Base-by-base conservation (phyloP, 805 yeast species). In the Ogataea thermomethanolica region DNA sequence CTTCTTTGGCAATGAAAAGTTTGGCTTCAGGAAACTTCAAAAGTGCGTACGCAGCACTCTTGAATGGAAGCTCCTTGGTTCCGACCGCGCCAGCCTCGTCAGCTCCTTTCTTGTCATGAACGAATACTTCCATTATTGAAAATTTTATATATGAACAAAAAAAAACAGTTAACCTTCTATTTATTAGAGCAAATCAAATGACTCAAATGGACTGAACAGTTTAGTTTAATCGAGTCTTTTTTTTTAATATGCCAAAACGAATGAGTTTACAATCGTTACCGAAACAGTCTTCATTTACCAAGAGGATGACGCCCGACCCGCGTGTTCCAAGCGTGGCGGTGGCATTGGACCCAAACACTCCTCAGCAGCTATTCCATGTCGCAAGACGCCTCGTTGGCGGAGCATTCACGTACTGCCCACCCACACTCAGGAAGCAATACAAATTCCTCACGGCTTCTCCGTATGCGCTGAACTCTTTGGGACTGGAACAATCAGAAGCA, bases 11-110 rank as follows among this genome's bases (percentile, higher is more conserved):
- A 28, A 83, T 76, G 31, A 74, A 67, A 27, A 84, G 59, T 55
- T 77, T 78, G 44, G 81, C 64, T 8, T 53, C 62, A 24, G 81
- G 75, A 35, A 60, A 49, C 14, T 57, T 49, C 54, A 60, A 82
- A 29, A 84, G 56, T 3, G 97, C 99, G 60, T 64, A 91, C 0
- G 98, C 95, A 11, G 97, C 70, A 8, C 88, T 76, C 59, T 84
- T 78, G 69, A 69, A 89, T 33, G 99, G 98, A 15, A 69, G 54
- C 17, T 70, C 73, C 60, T 80, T 73, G 17, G 87, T 48, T 35
- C 98, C 98, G 3, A 60, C 45, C n/a, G 70, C 71, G 21, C 73
- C 65, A 15, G 69, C 54, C 33, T 69, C 76, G 54, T 88, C 96
- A 24, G 59, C 67, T 46, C 97, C 97, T 3, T 73, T 61, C 35